These are phyloP conservation scores for Sodiomyces alkalinus DNA, from an alignment of 2,329 filamentous ascomycete genomes.

Conservation along the genomic window DNA sequence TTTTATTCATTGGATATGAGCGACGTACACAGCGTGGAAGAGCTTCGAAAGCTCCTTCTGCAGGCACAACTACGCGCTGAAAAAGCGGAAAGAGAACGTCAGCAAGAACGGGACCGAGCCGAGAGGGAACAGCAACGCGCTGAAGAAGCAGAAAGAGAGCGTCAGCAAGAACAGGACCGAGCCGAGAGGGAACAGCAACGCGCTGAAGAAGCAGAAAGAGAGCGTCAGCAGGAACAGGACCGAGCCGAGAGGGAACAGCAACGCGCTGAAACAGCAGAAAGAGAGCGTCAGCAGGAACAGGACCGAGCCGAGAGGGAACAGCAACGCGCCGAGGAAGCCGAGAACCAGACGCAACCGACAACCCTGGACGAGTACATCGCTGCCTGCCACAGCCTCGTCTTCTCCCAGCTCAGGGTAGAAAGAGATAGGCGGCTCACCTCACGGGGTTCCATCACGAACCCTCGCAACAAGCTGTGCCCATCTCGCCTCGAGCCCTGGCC, in stretches of 20 bases:
- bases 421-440: constrained; percentile 11
- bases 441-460: constrained; percentile 14
- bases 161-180: constrained; percentile 2
- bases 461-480: constrained; percentile 14
- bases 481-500: constrained; percentile 13
- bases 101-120: constrained; percentile 3
- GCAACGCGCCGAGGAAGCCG: constrained; percentile 7
- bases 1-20: too few species aligned
- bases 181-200: constrained; percentile 5
- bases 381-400: constrained; percentile 13
- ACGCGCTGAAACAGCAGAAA: background rate
- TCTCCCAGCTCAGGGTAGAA: constrained; percentile 12
- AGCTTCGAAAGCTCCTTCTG: background rate
- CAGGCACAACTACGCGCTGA: background rate
- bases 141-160: constrained; percentile 7
- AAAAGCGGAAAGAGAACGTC: background rate
- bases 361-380: constrained; percentile 17
- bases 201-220: constrained; percentile 8
- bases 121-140: constrained; percentile 6
- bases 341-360: constrained; percentile 11
- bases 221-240: constrained; percentile 2
- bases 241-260: constrained; percentile 4
- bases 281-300: constrained; percentile 1
- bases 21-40: background rate
- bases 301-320: constrained; percentile 4